Evolutionary conservation across 352 stramenopile genomes (phyloP).

Genomic region (Globisporangium polare): DNA sequence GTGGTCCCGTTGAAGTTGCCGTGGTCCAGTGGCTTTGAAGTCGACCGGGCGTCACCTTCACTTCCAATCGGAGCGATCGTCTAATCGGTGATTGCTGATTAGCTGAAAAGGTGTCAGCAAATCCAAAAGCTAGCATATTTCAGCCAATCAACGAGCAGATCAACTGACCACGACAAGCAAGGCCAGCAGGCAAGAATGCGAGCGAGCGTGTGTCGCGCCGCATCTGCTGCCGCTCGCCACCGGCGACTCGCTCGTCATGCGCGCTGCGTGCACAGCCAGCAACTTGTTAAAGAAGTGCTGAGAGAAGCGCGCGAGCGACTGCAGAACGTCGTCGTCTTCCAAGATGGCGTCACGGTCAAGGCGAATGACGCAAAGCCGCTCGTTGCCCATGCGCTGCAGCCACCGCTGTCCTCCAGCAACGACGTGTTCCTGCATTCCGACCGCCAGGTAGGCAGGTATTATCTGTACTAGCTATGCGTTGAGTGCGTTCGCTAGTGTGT

Average conservation of each 20-base stretch:
- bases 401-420: slow-evolving; percentile 33
- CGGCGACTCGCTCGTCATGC: not conserved
- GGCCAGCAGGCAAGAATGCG: not conserved
- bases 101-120: not conserved
- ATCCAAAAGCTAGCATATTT: too few relatives aligned
- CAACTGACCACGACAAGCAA: not conserved
- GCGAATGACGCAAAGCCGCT: slow-evolving; percentile 49
- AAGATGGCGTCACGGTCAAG: not conserved
- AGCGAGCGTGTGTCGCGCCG: not conserved
- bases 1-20: slow-evolving; percentile 8
- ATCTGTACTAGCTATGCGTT: not conserved
- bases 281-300: slow-evolving; percentile 10
- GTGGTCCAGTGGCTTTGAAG: not conserved
- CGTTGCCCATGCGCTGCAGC: slow-evolving; percentile 43
- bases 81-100: not conserved
- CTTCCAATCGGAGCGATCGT: too few relatives aligned
- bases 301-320: slow-evolving; percentile 11
- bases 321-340: slow-evolving; percentile 1
- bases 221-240: not conserved
- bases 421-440: slow-evolving; percentile 58
- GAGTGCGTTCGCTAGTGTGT: not conserved
- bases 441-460: slow-evolving; percentile 20
- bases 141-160: not conserved
- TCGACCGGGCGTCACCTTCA: too few relatives aligned
- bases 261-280: slow-evolving; percentile 12